Evolutionary conservation across 352 stramenopile genomes (phyloP).

Genomic region (Halophytophthora polymorphica): DNA sequence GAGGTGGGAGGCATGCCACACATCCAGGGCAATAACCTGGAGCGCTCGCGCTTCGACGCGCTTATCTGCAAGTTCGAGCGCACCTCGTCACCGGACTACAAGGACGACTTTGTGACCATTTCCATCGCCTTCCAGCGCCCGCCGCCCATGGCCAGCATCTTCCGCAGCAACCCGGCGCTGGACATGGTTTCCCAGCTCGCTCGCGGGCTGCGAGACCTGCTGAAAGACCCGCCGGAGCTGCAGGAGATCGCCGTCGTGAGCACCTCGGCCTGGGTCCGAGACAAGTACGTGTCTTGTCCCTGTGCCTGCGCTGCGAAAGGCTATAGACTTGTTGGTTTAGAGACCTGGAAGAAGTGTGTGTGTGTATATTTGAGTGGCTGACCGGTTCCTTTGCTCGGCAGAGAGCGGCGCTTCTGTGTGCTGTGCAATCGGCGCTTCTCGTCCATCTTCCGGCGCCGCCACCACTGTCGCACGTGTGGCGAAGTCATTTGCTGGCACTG

Average conservation of each 20-base stretch:
- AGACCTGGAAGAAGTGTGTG: neutral
- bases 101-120: constrained; percentile 76
- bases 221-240: constrained; percentile 74
- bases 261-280: constrained; percentile 80
- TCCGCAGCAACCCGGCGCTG: constrained; percentile 76
- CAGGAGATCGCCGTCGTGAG: constrained; percentile 82
- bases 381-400: constrained; percentile 14
- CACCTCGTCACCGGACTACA: constrained; percentile 52
- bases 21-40: constrained; percentile 73
- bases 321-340: neutral
- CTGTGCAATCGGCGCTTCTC: constrained; percentile 83
- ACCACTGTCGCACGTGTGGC: constrained; percentile 86
- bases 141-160: constrained; percentile 75
- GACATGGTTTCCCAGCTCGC: constrained; percentile 85
- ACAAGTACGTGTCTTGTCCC: constrained; percentile 46
- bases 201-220: constrained; percentile 67
- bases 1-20: constrained; percentile 83
- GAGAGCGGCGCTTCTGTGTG: constrained; percentile 76
- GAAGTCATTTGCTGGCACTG: constrained; percentile 89
- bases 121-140: constrained; percentile 84
- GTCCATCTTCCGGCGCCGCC: constrained; percentile 78
- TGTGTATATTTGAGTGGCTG: constrained; percentile 17
- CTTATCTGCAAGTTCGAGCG: constrained; percentile 87
- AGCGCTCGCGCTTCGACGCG: constrained; percentile 81
- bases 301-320: neutral